These are phyloP conservation scores for Pseudoneurospora amorphoporcata DNA, from an alignment of 495 filamentous ascomycete genomes.

Conservation along the genomic window DNA sequence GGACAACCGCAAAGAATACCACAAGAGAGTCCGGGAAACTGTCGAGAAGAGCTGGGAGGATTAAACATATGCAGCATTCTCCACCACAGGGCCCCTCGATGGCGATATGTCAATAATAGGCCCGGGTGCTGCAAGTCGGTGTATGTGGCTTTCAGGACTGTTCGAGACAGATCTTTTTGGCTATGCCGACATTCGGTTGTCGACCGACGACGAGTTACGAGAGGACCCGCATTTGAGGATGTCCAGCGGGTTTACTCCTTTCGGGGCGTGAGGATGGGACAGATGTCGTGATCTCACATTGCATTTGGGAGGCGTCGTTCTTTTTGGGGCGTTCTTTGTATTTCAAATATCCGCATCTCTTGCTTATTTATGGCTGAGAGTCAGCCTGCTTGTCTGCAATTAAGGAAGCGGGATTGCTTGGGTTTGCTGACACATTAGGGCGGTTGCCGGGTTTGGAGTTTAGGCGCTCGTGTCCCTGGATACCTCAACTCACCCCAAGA, in stretches of 20 bases:
- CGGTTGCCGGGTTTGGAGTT: neutral
- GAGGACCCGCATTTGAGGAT: neutral
- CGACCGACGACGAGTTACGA: neutral
- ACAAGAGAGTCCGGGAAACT: conserved; percentile 87
- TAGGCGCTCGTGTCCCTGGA: neutral
- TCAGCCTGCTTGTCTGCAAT: neutral
- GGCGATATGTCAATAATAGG: neutral
- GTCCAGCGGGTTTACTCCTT: neutral
- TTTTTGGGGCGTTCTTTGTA: neutral
- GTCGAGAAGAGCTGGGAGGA: conserved; percentile 99
- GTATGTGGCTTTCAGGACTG: neutral
- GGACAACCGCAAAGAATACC: conserved; percentile 92
- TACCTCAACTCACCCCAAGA: neutral
- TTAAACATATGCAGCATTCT: conserved; percentile 24
- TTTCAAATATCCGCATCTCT: neutral
- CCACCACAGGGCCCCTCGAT: neutral
- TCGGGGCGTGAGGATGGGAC: neutral
- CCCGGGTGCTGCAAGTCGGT: neutral
- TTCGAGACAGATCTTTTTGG: neutral
- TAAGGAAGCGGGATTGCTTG: neutral
- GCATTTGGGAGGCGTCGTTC: neutral
- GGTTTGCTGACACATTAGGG: neutral
- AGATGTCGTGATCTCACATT: neutral
- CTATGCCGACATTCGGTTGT: neutral
- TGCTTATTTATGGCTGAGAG: neutral